Base-by-base conservation (phyloP, 352 stramenopile genomes). In the Phytophthora pseudosyringae region DNA sequence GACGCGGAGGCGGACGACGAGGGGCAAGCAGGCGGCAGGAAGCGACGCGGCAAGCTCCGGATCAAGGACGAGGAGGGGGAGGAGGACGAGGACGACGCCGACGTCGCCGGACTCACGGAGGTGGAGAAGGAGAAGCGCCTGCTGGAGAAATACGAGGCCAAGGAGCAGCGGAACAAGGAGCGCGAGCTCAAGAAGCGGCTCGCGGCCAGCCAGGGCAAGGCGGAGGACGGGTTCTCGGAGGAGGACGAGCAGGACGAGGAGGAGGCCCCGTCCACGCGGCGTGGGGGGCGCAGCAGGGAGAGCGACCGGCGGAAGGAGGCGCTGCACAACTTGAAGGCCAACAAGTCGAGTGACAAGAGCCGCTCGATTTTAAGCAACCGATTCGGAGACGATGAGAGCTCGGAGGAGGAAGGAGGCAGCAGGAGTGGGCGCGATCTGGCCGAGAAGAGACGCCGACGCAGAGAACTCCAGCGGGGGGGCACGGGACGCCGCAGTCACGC, bases 111-210 rank as follows among this genome's bases (percentile, higher is more conserved):
- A 7, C 73, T 95, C 3, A 95, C 86, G 1, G 87, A 95, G 59
- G 85, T 95, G 15, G 87, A 95, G 69, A 95, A 95, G 63, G 87
- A 95, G 68, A 86, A 93, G 71, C 81, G 85, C 0, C 71, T 95
- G 40, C 65, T 95, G 76, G 87, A 95, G 64, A 92, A 91, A 44
- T 95, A 95, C 51, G 87, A 95, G 65, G 85, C 85, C 9, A 79
- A 93, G 15, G 84, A 92, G 55, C 80, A 92, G 47, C 86, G 87
- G 29, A 91, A 78, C 55, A 95, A 95, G 65, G 85, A 95, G 59
- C 76, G 86, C 4, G 83, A 90, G 25, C 71, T 95, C 9, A 93
- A 95, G 67, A 93, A 93, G 59, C 76, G 86, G 16, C 74, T 93
- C 16, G 86, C 82, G 1, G 84, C 81, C 5, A 76, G 72, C 5